A percentile compares a stretch with the other conserved stretches of the same genome.
These are phyloP conservation scores for Nitzschia palea DNA, from an alignment of 108 stramenopile genomes.

Conservation along the genomic window DNA sequence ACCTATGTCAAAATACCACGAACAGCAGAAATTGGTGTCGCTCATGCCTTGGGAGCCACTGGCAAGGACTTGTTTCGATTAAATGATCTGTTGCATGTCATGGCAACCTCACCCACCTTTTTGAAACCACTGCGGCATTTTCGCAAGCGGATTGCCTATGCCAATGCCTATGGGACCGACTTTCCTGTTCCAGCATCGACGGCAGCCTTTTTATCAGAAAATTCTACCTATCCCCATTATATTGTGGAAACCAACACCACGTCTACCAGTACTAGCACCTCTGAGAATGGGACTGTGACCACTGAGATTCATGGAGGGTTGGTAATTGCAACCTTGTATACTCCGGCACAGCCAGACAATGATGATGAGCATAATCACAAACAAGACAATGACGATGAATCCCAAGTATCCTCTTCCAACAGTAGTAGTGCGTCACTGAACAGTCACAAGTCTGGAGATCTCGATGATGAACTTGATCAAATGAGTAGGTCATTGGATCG, in stretches of 20 bases:
- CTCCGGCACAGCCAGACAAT: constrained; percentile 10
- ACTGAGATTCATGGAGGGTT: constrained; percentile 13
- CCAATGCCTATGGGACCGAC: constrained; percentile 88
- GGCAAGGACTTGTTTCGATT: constrained; percentile 62
- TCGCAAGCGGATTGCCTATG: constrained; percentile 78
- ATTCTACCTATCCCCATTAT: constrained; percentile 57
- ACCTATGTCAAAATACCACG: constrained; percentile 79
- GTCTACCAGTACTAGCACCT: not conserved
- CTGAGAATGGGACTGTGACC: not conserved
- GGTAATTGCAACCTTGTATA: constrained; percentile 31
- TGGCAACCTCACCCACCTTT: constrained; percentile 48
- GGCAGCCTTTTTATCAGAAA: constrained; percentile 75
- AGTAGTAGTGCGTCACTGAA: not conserved
- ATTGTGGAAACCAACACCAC: constrained; percentile 22
- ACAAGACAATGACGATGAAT: not conserved
- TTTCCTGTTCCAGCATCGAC: constrained; percentile 84
- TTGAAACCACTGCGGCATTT: constrained; percentile 62
- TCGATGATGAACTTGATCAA: constrained; percentile 32
- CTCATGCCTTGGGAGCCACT: constrained; percentile 57
- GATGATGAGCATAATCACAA: not conserved
- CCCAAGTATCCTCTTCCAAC: not conserved
- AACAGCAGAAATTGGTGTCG: constrained; percentile 63
- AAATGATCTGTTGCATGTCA: constrained; percentile 41
- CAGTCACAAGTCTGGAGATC: not conserved
- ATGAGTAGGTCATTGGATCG: constrained; percentile 77